These are phyloP conservation scores for Volvariella volvacea DNA, from an alignment of 1,284 basidiomycete genomes.

Conservation along the genomic window DNA sequence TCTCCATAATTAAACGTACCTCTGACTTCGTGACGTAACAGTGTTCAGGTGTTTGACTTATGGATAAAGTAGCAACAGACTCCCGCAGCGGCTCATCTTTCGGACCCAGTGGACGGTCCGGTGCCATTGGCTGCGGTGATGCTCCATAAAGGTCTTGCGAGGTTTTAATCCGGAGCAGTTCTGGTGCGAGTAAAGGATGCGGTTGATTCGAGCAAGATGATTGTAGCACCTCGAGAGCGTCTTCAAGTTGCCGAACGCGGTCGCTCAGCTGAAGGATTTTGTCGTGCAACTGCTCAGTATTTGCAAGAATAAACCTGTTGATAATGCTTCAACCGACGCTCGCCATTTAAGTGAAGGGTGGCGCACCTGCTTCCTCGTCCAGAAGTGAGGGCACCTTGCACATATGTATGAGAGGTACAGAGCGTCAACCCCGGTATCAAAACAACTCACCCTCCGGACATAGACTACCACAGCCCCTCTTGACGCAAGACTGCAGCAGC, in stretches of 20 bases:
- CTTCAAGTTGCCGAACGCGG: conserved; percentile 54
- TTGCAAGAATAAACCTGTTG: conserved; percentile 52
- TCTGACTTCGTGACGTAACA: conserved; percentile 9
- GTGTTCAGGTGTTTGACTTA: conserved; percentile 17
- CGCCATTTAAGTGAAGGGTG: not conserved
- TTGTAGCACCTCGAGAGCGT: conserved; percentile 41
- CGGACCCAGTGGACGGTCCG: conserved; percentile 9
- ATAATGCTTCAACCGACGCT: not conserved
- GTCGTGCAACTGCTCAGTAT: conserved; percentile 56
- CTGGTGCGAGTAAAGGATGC: conserved; percentile 46
- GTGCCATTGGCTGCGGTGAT: conserved; percentile 9
- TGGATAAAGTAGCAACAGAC: conserved; percentile 16
- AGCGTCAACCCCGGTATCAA: conserved; percentile 7
- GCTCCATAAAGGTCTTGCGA: conserved; percentile 40
- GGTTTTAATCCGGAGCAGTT: conserved; percentile 42
- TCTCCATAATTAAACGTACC: not conserved
- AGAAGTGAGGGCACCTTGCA: conserved; percentile 38
- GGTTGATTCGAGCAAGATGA: conserved; percentile 29
- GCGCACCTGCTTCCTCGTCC: conserved; percentile 42
- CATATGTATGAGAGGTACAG: too few species aligned
- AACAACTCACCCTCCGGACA: conserved; percentile 44
- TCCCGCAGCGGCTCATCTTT: conserved; percentile 18
- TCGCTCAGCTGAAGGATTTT: conserved; percentile 53
- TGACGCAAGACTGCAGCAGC: conserved; percentile 42
- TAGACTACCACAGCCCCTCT: conserved; percentile 52